Evolutionary conservation across 2,329 filamentous ascomycete genomes (phyloP).

Genomic region (Ciborinia camelliae): DNA sequence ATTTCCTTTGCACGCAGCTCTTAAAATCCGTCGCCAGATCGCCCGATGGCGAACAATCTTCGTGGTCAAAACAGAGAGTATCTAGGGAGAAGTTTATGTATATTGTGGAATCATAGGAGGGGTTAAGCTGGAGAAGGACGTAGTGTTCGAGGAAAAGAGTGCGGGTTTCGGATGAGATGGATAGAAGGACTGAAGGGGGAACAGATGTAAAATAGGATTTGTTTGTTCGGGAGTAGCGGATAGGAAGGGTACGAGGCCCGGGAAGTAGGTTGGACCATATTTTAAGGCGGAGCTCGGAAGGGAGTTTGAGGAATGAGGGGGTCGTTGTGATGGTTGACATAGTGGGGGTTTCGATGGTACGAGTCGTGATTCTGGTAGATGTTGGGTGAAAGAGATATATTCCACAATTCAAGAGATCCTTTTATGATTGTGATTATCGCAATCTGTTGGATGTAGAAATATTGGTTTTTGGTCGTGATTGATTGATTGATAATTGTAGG

Average conservation of each 20-base stretch:
- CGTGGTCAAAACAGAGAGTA: conserved; percentile 22
- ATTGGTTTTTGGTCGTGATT: not conserved
- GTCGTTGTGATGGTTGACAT: conserved; percentile 5
- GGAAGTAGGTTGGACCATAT: conserved; percentile 18
- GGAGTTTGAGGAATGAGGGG: conserved; percentile 16
- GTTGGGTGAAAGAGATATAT: not conserved
- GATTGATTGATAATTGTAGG: not conserved
- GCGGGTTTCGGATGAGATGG: conserved; percentile 21
- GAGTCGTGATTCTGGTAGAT: not conserved
- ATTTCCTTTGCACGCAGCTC: conserved; percentile 3
- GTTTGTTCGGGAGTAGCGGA: conserved; percentile 10
- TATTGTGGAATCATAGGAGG: conserved; percentile 19
- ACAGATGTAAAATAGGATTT: conserved; percentile 16
- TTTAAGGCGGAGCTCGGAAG: conserved; percentile 20
- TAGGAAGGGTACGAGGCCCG: conserved; percentile 13
- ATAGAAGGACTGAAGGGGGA: conserved; percentile 16
- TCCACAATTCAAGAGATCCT: not conserved
- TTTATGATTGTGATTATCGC: not conserved
- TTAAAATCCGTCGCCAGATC: conserved; percentile 20
- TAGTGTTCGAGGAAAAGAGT: conserved; percentile 19
- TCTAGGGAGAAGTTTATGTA: conserved; percentile 23
- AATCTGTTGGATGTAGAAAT: not conserved
- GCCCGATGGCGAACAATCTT: conserved; percentile 22
- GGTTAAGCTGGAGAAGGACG: conserved; percentile 12
- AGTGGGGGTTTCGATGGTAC: not conserved